These are phyloP conservation scores for Leccinellum albellum DNA, from an alignment of 768 basidiomycete genomes.

Conservation along the genomic window DNA sequence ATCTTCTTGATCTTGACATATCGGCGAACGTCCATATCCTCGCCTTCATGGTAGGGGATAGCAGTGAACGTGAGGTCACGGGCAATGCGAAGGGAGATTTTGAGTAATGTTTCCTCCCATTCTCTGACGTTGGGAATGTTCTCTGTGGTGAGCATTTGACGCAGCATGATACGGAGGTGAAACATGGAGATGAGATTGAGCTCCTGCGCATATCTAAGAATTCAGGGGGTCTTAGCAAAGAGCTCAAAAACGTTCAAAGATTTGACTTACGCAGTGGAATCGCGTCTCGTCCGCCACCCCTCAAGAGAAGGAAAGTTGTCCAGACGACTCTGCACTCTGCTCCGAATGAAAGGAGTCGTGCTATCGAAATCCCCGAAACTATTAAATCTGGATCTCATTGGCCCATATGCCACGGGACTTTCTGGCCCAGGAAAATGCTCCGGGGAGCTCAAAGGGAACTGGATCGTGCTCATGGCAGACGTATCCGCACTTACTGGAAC, in stretches of 20 bases:
- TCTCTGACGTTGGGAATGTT: conserved; percentile 76
- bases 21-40: conserved; percentile 90
- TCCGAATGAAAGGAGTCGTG: conserved; percentile 76
- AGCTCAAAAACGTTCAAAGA: conserved; percentile 1
- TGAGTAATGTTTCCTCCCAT: conserved; percentile 85
- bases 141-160: conserved; percentile 84
- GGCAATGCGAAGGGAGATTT: conserved; percentile 80
- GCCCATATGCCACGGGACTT: conserved; percentile 49
- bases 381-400: conserved; percentile 59
- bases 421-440: conserved; percentile 53
- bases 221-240: neutral
- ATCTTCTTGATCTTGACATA: conserved; percentile 99
- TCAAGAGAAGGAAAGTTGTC: conserved; percentile 55
- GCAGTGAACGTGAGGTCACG: conserved; percentile 78
- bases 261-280: conserved; percentile 79
- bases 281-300: conserved; percentile 83
- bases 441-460: conserved; percentile 78
- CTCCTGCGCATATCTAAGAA: conserved; percentile 70
- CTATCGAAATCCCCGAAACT: conserved; percentile 72
- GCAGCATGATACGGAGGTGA: conserved; percentile 86
- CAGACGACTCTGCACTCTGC: conserved; percentile 76
- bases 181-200: conserved; percentile 83
- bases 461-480: conserved; percentile 61
- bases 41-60: conserved; percentile 69
- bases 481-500: conserved; percentile 50